Percentiles rank a stretch among this genome's conserved stretches.
These are phyloP conservation scores for Arachnopeziza araneosa DNA, from an alignment of 2,329 filamentous ascomycete species.

Conservation along the genomic window DNA sequence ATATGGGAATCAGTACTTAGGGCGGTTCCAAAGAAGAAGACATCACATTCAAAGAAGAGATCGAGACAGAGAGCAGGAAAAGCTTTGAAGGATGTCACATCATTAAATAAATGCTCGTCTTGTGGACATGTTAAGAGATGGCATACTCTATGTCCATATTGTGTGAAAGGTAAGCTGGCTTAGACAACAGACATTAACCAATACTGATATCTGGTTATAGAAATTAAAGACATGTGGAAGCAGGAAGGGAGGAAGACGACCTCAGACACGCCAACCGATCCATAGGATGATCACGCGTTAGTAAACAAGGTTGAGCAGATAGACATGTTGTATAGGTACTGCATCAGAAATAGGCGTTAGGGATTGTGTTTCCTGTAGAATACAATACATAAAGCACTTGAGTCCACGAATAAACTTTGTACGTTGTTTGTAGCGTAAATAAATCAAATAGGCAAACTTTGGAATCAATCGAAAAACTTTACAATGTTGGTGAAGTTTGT, in stretches of 20 bases:
- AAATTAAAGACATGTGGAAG: slow-evolving; percentile 28
- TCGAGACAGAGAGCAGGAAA: slow-evolving; percentile 94
- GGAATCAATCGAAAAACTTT: not conserved
- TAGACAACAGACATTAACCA: not conserved
- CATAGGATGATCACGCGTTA: not conserved
- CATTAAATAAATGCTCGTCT: slow-evolving; percentile 80
- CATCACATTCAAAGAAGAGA: slow-evolving; percentile 91
- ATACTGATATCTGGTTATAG: slow-evolving; percentile 19
- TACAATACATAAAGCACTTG: not conserved
- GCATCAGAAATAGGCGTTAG: slow-evolving; percentile 22
- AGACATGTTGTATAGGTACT: not conserved
- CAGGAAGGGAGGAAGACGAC: slow-evolving; percentile 11
- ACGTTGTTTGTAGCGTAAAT: not conserved
- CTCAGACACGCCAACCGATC: slow-evolving; percentile 11
- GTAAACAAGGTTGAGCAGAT: not conserved
- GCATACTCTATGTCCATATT: slow-evolving; percentile 83
- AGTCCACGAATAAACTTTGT: not conserved
- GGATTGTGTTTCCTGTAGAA: not conserved
- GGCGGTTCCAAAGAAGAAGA: slow-evolving; percentile 98
- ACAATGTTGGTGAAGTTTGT: not conserved
- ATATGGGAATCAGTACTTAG: slow-evolving; percentile 91
- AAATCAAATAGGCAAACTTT: not conserved
- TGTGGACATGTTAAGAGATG: slow-evolving; percentile 85
- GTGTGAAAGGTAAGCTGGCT: slow-evolving; percentile 65
- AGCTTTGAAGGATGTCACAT: slow-evolving; percentile 83